These are phyloP conservation scores for Xylaria sp. DNA, from an alignment of 2,329 filamentous ascomycete genomes.

Conservation along the genomic window DNA sequence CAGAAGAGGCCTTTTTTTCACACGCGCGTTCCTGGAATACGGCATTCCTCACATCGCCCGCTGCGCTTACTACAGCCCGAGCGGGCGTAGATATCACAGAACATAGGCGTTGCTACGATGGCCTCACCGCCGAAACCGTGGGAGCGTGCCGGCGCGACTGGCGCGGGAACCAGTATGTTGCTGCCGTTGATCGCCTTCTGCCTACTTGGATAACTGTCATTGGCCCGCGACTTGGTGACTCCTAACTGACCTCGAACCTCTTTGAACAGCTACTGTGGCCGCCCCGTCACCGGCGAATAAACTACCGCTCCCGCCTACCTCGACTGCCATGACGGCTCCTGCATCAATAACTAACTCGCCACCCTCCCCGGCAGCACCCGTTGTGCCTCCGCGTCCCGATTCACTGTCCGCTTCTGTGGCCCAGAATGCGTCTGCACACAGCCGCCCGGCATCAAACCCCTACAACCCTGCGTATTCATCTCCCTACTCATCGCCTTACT, in stretches of 20 bases:
- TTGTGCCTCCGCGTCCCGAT: slow-evolving; percentile 74
- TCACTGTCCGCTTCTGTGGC: slow-evolving; percentile 75
- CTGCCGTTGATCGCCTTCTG: slow-evolving; percentile 10
- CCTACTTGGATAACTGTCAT: slow-evolving; percentile 10
- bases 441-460: slow-evolving; percentile 50
- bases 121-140: slow-evolving; percentile 94
- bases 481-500: slow-evolving; percentile 43
- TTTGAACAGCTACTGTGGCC: slow-evolving; percentile 30
- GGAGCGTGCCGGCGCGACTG: slow-evolving; percentile 72
- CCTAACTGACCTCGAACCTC: slow-evolving; percentile 30
- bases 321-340: slow-evolving; percentile 37
- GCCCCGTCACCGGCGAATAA: slow-evolving; percentile 40
- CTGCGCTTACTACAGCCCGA: slow-evolving; percentile 11
- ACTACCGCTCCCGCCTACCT: slow-evolving; percentile 37
- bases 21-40: neutral
- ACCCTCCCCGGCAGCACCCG: slow-evolving; percentile 48
- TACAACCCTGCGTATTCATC: slow-evolving; percentile 46
- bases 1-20: neutral
- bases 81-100: slow-evolving; percentile 11
- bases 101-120: slow-evolving; percentile 35
- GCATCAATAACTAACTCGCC: slow-evolving; percentile 33
- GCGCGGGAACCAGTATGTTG: slow-evolving; percentile 47
- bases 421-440: slow-evolving; percentile 81
- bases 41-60: slow-evolving; percentile 4
- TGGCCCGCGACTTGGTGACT: neutral